Evolutionary conservation across 2,329 filamentous ascomycete species (phyloP).

Genomic region (Fusarium buxicola): DNA sequence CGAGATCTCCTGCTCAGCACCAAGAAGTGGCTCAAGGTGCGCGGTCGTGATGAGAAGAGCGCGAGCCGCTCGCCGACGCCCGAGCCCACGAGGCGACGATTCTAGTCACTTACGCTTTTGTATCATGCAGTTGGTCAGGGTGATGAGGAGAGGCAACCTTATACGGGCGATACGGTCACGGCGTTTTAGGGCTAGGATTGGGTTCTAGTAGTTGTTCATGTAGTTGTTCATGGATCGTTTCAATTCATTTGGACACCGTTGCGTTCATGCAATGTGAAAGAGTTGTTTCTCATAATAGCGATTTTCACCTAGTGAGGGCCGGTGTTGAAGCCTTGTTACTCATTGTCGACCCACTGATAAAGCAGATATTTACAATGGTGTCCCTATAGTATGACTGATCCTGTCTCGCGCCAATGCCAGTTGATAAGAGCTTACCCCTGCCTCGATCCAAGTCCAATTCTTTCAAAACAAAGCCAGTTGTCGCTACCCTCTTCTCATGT

Average conservation of each 20-base stretch:
- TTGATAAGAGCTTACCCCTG: constrained; percentile 40
- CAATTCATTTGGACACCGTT: constrained; percentile 34
- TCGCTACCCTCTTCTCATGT: constrained; percentile 22
- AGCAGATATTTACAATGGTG: constrained; percentile 41
- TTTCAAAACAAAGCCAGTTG: constrained; percentile 35
- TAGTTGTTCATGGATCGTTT: constrained; percentile 31
- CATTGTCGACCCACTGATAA: constrained; percentile 43
- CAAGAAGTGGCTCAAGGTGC: constrained; percentile 94
- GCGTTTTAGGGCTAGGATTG: constrained; percentile 44
- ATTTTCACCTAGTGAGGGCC: constrained; percentile 30
- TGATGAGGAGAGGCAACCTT: constrained; percentile 23
- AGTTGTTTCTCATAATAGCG: constrained; percentile 22
- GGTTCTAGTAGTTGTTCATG: constrained; percentile 36
- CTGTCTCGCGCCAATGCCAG: constrained; percentile 44
- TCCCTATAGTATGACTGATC: constrained; percentile 45
- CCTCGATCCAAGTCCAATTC: constrained; percentile 33
- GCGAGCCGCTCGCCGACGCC: constrained; percentile 86
- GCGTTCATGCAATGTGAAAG: constrained; percentile 28
- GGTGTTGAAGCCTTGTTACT: constrained; percentile 46
- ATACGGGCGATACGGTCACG: constrained; percentile 35
- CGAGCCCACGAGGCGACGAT: constrained; percentile 81
- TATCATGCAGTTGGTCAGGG: constrained; percentile 9
- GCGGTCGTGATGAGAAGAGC: constrained; percentile 86
- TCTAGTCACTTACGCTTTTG: constrained; percentile 54
- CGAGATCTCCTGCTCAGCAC: constrained; percentile 87